These are phyloP conservation scores for Tetrahymena elliotti DNA, from an alignment of 73 alveolate genomes.

Conservation along the genomic window DNA sequence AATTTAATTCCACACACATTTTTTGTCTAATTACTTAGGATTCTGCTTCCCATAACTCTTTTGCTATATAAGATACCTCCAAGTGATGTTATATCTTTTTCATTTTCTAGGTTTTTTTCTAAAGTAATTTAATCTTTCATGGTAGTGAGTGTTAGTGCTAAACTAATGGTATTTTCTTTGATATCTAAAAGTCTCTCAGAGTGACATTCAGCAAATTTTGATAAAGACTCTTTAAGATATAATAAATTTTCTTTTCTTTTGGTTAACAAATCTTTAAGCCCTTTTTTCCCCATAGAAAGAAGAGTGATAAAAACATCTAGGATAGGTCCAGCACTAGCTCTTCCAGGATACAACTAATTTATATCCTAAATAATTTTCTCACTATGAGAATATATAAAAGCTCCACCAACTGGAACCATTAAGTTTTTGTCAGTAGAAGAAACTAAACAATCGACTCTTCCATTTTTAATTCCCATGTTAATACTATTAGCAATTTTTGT, in stretches of 20 bases:
- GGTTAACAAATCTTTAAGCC: slow-evolving; percentile 46
- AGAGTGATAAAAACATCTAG: slow-evolving; percentile 93
- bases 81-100: slow-evolving; percentile 47
- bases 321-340: slow-evolving; percentile 94
- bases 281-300: slow-evolving; percentile 85
- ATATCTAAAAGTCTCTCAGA: slow-evolving; percentile 77
- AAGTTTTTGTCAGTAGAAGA: slow-evolving; percentile 97
- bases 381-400: slow-evolving; percentile 77
- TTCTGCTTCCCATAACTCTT: slow-evolving; percentile 87
- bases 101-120: background rate
- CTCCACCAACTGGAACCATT: slow-evolving; percentile 99
- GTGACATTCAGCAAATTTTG: slow-evolving; percentile 45
- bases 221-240: slow-evolving; percentile 54
- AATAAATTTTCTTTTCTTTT: slow-evolving; percentile 79
- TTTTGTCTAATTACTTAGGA: slow-evolving; percentile 42
- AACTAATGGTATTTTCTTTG: slow-evolving; percentile 61
- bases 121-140: background rate
- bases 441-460: slow-evolving; percentile 78
- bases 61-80: slow-evolving; percentile 70
- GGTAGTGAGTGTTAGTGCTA: slow-evolving; percentile 47
- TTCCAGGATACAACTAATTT: slow-evolving; percentile 84
- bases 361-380: slow-evolving; percentile 74
- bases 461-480: slow-evolving; percentile 52
- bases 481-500: slow-evolving; percentile 57
- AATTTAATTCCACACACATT: slow-evolving; percentile 70